Base-by-base conservation (phyloP, 805 yeast genomes). In the Kluyveromyces starmeri region DNA sequence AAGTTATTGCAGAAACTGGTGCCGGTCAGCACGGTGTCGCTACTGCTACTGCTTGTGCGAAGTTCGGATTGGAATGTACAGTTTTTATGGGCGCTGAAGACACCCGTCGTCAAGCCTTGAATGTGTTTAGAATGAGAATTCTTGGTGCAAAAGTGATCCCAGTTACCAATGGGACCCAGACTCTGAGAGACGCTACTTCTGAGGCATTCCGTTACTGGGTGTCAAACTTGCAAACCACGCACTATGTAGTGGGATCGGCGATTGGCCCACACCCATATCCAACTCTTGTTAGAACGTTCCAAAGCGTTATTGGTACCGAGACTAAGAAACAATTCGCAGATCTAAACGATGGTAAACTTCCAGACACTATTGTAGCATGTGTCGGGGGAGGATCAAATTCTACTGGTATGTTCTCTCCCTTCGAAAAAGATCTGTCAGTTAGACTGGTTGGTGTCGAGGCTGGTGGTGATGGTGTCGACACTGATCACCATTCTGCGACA, bases 221-320 rank as follows among this genome's bases (percentile, higher is more conserved):
- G 31, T 75, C 95, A 3, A 72, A 88, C 49, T 68, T 92, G 44
- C 68, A 76, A 45, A 66, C 83, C 24, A 92, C 98, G 6, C 96
- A 92, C 62, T 92, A 89, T 58, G 81, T 89, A 44, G 95, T 92
- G 34, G 99, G 99, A 34, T 85, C 96, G 2, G 98, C 97, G 28
- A 89, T 92, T 55, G 99, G 99, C 24, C 99, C 99, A 25, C 97
- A 92, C 61, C 99, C 99, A 32, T 92, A 86, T 68, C 99, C 99
- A 43, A 86, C 95, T 13, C 71, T 92, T 59, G 99, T 92, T 21
- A 81, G 97, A 66, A 89, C 98, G 12, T 88, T 92, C 85, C 99
- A 92, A 70, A 75, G 88, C 56, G 94, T 92, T 21, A 92, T 92
- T 61, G 99, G 99, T 49, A 70, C 76, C 34, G 99, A 92, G 67